Evolutionary conservation across 768 basidiomycete genomes (phyloP), one percentile per base, ranked within the genome.

Genomic region (Coprinopsis strossmayeri): DNA sequence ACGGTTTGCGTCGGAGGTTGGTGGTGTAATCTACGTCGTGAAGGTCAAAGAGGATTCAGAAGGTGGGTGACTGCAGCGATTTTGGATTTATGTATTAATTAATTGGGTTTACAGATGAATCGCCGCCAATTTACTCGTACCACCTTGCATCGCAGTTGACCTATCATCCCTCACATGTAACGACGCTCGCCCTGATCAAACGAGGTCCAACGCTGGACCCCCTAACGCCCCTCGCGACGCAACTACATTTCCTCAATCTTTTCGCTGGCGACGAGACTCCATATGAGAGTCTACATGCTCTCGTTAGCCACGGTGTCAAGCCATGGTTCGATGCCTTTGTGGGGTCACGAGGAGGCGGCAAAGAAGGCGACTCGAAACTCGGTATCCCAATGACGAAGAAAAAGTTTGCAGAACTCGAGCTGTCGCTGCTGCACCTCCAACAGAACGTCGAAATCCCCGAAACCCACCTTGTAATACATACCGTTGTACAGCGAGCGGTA

Each of bases 361-460:
- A 90, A 61, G 87, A 87, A 26, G 69, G 70, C 5, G 92, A 92
- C 61, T 78, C 73, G 37, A 89, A 91, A 67, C 87, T 91, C 83
- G 91, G 72, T 74, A 98, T 99, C 50, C 96, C 96, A 2, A 91
- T 96, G 77, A 93, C 95, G 39, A 98, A 97, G 79, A 94, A 94
- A 74, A 98, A 97, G 68, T 97, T 98, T 60, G 95, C 96, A 5
- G 96, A 99, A 59, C 82, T 98, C 48, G 95, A 99, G 64, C 69
- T 97, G 9, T 93, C 91, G 1, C 70, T 98, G 13, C 71, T 98
- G 1, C 96, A 99, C 62, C 76, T 98, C 3, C 95, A 98, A 61
- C 96, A 98, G 66, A 99, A 99, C 57, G 95, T 98, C 54, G 96
- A 99, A 70, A 98, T 98, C 45, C 96, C 96, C 0, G 92, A 98